Percentiles rank a stretch among this genome's conserved stretches.
phyloP scores from a whole-genome alignment of 441 rosid species.

The Geranium incanum region DNA sequence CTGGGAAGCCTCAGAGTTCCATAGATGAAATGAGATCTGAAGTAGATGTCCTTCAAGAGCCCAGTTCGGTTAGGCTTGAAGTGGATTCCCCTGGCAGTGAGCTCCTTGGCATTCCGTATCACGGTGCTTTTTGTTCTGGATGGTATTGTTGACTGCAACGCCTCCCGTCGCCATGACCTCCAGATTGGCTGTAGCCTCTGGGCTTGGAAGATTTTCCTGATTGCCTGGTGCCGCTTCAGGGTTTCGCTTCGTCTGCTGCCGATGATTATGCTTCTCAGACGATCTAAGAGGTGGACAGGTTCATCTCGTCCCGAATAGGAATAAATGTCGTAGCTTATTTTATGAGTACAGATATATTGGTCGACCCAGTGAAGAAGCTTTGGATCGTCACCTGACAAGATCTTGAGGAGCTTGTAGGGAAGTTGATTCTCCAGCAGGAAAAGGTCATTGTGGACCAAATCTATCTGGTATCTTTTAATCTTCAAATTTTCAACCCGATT shows the following conservation, averaged over 20 bases:
- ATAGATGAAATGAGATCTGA: neutral
- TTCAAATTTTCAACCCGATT: neutral
- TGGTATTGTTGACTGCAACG: neutral
- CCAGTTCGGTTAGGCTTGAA: neutral
- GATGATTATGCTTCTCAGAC: neutral
- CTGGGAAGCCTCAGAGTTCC: neutral
- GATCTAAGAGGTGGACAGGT: constrained; percentile 12
- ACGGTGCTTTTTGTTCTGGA: neutral
- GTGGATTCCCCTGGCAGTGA: constrained; percentile 14
- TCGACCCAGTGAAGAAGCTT: neutral
- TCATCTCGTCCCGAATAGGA: neutral
- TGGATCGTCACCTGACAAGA: neutral
- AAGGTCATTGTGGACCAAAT: constrained; percentile 11
- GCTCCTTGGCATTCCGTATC: constrained; percentile 17
- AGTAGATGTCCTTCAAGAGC: constrained; percentile 8
- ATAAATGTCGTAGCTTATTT: neutral
- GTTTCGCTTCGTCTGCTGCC: neutral
- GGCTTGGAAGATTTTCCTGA: no score
- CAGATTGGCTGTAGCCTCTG: no score
- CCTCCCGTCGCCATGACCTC: neutral
- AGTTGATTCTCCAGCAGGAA: constrained; percentile 21
- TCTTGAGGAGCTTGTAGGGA: constrained; percentile 14
- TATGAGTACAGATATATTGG: neutral
- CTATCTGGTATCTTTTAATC: constrained; percentile 8
- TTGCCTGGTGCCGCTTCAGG: neutral